A percentile compares a stretch with the other conserved stretches of the same genome.
Conservation (phyloP, 1,139 yeast genomes). For the Yamadazyma blattariae region DNA sequence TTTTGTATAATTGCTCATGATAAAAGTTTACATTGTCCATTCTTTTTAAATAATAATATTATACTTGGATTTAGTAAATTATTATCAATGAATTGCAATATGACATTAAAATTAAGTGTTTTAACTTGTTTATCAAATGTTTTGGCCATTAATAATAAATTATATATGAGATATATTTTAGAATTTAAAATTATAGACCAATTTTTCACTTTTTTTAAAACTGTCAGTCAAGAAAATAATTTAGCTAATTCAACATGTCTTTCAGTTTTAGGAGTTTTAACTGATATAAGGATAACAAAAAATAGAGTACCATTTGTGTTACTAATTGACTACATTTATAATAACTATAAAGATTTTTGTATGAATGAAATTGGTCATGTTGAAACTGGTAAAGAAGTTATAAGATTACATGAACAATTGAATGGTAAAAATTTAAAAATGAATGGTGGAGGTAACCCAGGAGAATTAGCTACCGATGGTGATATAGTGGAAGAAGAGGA, state of each 20-base stretch:
- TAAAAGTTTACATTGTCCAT: slow-evolving; percentile 51
- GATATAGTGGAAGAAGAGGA: slow-evolving; percentile 8
- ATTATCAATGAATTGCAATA: slow-evolving; percentile 36
- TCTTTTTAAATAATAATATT: slow-evolving; percentile 56
- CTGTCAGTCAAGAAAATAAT: slow-evolving; percentile 54
- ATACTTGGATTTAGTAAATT: slow-evolving; percentile 49
- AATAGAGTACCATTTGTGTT: slow-evolving; percentile 40
- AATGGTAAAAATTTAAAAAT: slow-evolving; percentile 5
- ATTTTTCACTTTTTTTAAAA: slow-evolving; percentile 49
- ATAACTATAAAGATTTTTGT: slow-evolving; percentile 39
- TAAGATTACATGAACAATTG: slow-evolving; percentile 12
- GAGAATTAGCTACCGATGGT: slow-evolving; percentile 12
- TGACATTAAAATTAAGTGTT: slow-evolving; percentile 62
- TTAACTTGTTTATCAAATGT: slow-evolving; percentile 62
- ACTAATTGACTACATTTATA: slow-evolving; percentile 49
- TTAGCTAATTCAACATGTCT: slow-evolving; percentile 75
- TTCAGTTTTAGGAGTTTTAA: slow-evolving; percentile 60
- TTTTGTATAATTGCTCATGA: slow-evolving; percentile 69
- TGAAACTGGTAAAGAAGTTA: slow-evolving; percentile 30
- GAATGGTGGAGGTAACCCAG: slow-evolving; percentile 3
- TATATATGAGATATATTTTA: slow-evolving; percentile 55
- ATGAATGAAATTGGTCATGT: slow-evolving; percentile 25
- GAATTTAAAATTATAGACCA: slow-evolving; percentile 51
- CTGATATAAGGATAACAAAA: slow-evolving; percentile 22
- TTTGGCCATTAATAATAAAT: slow-evolving; percentile 58